Base-by-base conservation (phyloP, 257 asterid genomes). In the Pogostemon cablin region DNA sequence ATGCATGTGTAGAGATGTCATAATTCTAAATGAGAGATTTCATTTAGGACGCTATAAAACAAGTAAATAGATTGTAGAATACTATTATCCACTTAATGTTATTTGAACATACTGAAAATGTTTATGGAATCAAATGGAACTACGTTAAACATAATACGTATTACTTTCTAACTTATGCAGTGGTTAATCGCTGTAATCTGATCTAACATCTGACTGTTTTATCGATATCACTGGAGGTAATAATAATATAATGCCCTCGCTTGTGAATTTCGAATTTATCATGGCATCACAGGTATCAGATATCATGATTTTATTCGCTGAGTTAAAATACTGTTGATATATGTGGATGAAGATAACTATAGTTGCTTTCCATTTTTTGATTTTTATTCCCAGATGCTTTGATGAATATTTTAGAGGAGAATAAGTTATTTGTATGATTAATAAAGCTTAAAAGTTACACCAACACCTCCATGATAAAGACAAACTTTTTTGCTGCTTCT, bases 1-100 rank as follows among this genome's bases (percentile, higher is more conserved):
- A 55, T 55, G 12, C 9, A 44, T 34, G 46, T 69, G 37, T 69
- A 34, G 57, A 6, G 67, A 70, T 59, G 65, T 59, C 48, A 42
- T n/a, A 3, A 8, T 57, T 46, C 11, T 2, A 12, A 3, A 4
- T 0, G 73, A 57, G 17, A 11, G 32, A 68, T 41, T 32, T 7
- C 4, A 56, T 44, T 63, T 12, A 15, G 7, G 17, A 70, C 44
- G 15, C 66, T 43, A 34, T 68, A 1, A 17, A 17, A 25, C 35
- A 15, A 70, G 40, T 60, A 47, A 1, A 35, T 6, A 44, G 47
- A 49, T 10, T 38, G 58, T 6, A 46, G 60, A 53, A 65, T 12
- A 35, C 32, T 6, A 47, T n/a, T 43, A 15, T 41, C 46, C 9
- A 20, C 43, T 65, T 9, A 35, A 47, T 35, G 65, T 38, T 12